Conservation (phyloP, 2,329 filamentous ascomycete genomes). For the Aspergillus sp. region DNA sequence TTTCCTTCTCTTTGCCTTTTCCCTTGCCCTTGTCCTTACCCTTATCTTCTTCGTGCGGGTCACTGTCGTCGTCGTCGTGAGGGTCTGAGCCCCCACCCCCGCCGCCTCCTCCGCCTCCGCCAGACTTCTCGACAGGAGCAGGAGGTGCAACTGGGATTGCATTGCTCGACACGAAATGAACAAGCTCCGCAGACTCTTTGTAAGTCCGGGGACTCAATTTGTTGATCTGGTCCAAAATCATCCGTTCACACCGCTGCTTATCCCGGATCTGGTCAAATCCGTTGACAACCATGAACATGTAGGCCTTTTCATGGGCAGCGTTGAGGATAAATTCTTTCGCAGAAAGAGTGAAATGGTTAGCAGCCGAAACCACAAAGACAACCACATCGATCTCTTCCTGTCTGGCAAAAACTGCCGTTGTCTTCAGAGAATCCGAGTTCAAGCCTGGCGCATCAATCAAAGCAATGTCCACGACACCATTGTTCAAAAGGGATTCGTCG, state of each 20-base stretch:
- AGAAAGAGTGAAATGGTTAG: conserved; percentile 95
- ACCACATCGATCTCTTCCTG: conserved; percentile 99
- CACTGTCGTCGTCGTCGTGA: conserved; percentile 46
- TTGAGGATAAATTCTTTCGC: conserved; percentile 98
- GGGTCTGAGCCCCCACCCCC: conserved; percentile 42
- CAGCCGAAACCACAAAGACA: conserved; percentile 93
- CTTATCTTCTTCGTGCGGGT: conserved; percentile 48
- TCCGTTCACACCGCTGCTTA: conserved; percentile 81
- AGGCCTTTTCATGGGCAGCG: conserved; percentile 91
- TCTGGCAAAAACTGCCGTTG: conserved; percentile 89
- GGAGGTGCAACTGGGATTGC: conserved; percentile 68
- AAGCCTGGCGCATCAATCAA: conserved; percentile 93
- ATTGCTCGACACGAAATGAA: conserved; percentile 97
- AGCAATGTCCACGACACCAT: conserved; percentile 95
- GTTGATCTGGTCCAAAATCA: conserved; percentile 83
- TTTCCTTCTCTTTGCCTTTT: conserved; percentile 84
- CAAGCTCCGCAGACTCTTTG: conserved; percentile 85
- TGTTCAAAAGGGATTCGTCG: conserved; percentile 90
- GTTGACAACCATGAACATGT: conserved; percentile 98
- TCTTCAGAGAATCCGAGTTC: conserved; percentile 94
- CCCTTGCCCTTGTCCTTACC: conserved; percentile 59
- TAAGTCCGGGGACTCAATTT: conserved; percentile 83
- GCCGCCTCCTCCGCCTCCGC: conserved; percentile 47
- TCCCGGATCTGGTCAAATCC: conserved; percentile 91
- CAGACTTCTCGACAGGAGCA: conserved; percentile 41